A percentile compares a stretch with the other conserved stretches of the same genome.
These are phyloP conservation scores for Corylus avellana DNA, from an alignment of 306 rosid genomes.

Conservation along the genomic window DNA sequence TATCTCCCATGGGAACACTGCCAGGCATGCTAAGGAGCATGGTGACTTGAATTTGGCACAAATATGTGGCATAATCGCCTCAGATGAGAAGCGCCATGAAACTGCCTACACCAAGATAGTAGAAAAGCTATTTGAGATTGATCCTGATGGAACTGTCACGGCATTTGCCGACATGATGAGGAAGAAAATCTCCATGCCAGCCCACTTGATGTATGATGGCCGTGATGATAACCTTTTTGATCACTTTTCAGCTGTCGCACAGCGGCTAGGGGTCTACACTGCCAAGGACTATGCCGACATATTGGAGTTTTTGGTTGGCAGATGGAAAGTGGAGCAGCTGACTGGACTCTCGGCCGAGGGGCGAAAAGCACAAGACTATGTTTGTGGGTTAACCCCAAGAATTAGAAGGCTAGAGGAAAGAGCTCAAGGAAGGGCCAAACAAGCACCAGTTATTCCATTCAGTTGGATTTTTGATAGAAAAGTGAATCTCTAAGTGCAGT, in stretches of 20 bases:
- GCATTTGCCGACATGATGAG: constrained; percentile 96
- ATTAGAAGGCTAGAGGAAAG: constrained; percentile 85
- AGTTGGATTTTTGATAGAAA: constrained; percentile 82
- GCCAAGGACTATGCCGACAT: constrained; percentile 93
- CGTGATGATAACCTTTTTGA: constrained; percentile 71
- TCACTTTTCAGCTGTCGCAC: constrained; percentile 76
- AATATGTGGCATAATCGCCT: constrained; percentile 82
- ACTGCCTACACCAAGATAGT: constrained; percentile 88
- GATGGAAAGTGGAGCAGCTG: constrained; percentile 76
- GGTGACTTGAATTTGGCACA: constrained; percentile 88
- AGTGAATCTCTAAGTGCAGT: constrained; percentile 54
- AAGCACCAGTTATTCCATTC: constrained; percentile 44
- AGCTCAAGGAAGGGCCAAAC: constrained; percentile 66
- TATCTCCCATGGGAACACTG: constrained; percentile 94
- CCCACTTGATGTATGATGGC: constrained; percentile 91
- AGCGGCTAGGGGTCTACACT: constrained; percentile 81
- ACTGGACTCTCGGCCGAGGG: constrained; percentile 77
- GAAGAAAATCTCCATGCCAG: constrained; percentile 90
- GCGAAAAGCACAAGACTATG: constrained; percentile 79
- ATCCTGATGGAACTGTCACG: constrained; percentile 71
- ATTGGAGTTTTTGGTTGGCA: constrained; percentile 78
- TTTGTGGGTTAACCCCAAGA: constrained; percentile 78
- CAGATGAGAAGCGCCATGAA: constrained; percentile 94
- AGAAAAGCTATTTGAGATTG: constrained; percentile 83
- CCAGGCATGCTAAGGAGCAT: constrained; percentile 79